Evolutionary conservation across 345 rosid genomes (phyloP).

Genomic region (Orychophragmus violaceus): DNA sequence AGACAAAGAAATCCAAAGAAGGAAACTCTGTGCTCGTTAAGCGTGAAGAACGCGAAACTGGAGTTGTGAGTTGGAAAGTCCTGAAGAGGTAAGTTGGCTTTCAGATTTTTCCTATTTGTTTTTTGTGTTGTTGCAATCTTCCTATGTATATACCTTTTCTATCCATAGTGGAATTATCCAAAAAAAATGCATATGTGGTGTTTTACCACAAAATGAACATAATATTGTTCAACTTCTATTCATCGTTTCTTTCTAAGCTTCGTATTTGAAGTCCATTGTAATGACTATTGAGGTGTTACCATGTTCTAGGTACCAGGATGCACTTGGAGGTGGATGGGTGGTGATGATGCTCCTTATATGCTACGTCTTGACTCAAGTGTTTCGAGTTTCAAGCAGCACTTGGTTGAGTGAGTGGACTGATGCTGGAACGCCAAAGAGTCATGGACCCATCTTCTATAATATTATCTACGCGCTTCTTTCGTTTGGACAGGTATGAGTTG

Average conservation of each 20-base stretch:
- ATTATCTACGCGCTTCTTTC: constrained; percentile 61
- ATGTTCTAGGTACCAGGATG: constrained; percentile 79
- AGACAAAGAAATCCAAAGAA: constrained; percentile 45
- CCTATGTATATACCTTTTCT: background rate
- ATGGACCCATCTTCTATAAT: constrained; percentile 71
- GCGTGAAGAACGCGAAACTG: constrained; percentile 96
- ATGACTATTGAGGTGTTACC: background rate
- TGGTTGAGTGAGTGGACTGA: constrained; percentile 98
- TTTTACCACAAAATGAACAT: background rate
- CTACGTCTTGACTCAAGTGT: constrained; percentile 65
- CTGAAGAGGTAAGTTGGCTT: constrained; percentile 49
- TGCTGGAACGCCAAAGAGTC: constrained; percentile 42
- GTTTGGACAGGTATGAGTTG: constrained; percentile 69
- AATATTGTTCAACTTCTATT: background rate
- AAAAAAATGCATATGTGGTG: background rate
- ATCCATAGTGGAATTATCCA: background rate
- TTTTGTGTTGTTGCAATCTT: background rate
- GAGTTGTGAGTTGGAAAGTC: constrained; percentile 82
- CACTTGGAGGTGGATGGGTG: constrained; percentile 95
- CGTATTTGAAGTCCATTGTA: background rate
- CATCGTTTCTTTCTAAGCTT: background rate
- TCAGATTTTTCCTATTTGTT: background rate
- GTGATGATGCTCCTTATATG: constrained; percentile 69
- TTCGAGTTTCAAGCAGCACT: constrained; percentile 87
- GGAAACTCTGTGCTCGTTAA: constrained; percentile 88